Evolutionary conservation across 768 basidiomycete species (phyloP).

Genomic region (Amanita inopinata): DNA sequence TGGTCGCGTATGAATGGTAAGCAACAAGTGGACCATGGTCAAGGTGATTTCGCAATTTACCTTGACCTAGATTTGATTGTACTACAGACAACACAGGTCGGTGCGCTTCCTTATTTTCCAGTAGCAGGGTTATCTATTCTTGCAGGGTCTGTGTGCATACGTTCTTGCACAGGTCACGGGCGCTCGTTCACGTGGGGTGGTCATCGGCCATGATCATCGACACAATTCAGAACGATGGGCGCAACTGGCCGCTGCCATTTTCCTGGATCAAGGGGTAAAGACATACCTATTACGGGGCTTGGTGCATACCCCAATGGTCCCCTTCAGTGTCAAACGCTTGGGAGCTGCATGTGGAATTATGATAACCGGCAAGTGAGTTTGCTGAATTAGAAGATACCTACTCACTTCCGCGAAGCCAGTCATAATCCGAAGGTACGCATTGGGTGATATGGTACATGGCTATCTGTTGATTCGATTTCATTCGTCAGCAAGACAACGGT

Average conservation of each 20-base stretch:
- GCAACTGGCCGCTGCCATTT: conserved; percentile 59
- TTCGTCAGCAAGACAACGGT: conserved; percentile 67
- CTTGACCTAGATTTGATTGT: conserved; percentile 55
- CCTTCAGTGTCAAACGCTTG: conserved; percentile 60
- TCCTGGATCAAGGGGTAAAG: conserved; percentile 53
- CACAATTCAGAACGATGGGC: conserved; percentile 77
- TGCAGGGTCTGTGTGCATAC: conserved; percentile 73
- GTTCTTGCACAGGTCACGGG: conserved; percentile 40
- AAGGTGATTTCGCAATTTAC: conserved; percentile 1
- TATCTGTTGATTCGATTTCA: background rate
- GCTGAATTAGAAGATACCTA: too few relatives aligned
- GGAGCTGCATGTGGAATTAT: conserved; percentile 77
- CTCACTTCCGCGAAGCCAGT: conserved; percentile 47
- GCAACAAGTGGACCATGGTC: background rate
- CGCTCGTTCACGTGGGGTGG: conserved; percentile 55
- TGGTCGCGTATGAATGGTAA: conserved; percentile 84
- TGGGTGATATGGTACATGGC: background rate
- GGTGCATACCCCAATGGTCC: conserved; percentile 83
- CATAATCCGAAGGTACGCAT: conserved; percentile 75
- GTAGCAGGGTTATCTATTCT: background rate
- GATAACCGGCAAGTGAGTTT: conserved; percentile 73
- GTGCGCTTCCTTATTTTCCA: conserved; percentile 5
- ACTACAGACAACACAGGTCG: conserved; percentile 73
- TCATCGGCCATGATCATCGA: conserved; percentile 83
- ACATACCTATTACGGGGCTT: conserved; percentile 61